Conservation (phyloP, 441 rosid genomes). For the Adansonia grandidieri region DNA sequence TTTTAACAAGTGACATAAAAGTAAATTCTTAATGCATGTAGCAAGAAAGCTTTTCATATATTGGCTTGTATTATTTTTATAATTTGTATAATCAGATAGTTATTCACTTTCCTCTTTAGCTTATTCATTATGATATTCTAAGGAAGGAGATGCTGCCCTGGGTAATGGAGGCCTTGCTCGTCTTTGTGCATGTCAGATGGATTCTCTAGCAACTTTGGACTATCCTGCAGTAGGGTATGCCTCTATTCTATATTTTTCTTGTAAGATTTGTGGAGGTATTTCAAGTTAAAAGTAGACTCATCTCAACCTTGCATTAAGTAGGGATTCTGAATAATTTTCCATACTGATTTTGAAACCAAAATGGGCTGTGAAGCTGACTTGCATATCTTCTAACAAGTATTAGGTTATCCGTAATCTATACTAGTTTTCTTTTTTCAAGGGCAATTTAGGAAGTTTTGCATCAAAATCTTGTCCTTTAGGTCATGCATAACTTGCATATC, state of each 20-base stretch:
- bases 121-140: constrained; percentile 28
- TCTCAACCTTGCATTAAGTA: constrained; percentile 5
- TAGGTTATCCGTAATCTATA: background rate
- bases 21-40: constrained; percentile 17
- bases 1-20: constrained; percentile 11
- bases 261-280: constrained; percentile 9
- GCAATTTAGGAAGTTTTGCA: background rate
- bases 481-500: constrained; percentile 9
- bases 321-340: background rate
- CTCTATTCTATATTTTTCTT: constrained; percentile 11
- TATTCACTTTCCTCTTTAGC: constrained; percentile 14
- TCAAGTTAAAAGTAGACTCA: constrained; percentile 13
- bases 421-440: background rate
- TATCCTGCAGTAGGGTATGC: constrained; percentile 69
- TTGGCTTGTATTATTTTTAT: background rate
- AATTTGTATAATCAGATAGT: background rate
- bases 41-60: constrained; percentile 2
- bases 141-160: constrained; percentile 71
- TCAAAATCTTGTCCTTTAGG: background rate
- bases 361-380: background rate
- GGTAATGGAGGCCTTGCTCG: constrained; percentile 67
- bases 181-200: constrained; percentile 68
- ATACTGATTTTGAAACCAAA: background rate
- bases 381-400: background rate
- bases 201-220: constrained; percentile 66